Conservation (phyloP, 2,329 filamentous ascomycete species). For the Sporothrix inflata region DNA sequence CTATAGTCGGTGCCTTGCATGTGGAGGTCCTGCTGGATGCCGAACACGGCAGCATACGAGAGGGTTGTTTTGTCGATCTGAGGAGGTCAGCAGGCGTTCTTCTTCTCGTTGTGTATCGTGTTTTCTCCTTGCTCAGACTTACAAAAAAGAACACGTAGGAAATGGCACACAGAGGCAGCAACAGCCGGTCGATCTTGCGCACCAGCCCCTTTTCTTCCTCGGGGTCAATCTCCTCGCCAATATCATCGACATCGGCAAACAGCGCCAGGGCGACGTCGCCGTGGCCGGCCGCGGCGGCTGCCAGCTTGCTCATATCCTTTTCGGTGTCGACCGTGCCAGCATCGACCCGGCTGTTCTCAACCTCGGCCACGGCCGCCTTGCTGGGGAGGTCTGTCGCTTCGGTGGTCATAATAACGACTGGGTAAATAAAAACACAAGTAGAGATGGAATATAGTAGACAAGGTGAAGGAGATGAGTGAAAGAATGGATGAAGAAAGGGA, state of each 20-base stretch:
- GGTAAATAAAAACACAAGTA: not conserved
- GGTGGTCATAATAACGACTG: not conserved
- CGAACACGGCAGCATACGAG: slow-evolving; percentile 67
- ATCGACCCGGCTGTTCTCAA: slow-evolving; percentile 11
- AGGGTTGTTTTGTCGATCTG: slow-evolving; percentile 54
- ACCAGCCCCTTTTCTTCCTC: slow-evolving; percentile 41
- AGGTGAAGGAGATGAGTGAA: not conserved
- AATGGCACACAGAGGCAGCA: slow-evolving; percentile 45
- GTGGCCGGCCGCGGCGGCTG: not conserved
- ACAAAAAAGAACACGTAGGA: slow-evolving; percentile 48
- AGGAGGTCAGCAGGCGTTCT: not conserved
- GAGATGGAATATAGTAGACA: not conserved
- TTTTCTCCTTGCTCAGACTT: slow-evolving; percentile 32
- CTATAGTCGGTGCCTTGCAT: slow-evolving; percentile 62
- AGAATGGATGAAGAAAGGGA: not conserved
- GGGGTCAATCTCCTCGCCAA: slow-evolving; percentile 42
- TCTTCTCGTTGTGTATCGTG: not conserved
- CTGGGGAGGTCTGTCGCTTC: not conserved
- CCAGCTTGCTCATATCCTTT: not conserved
- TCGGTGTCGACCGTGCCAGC: not conserved
- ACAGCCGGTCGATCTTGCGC: slow-evolving; percentile 45
- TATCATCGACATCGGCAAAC: slow-evolving; percentile 9
- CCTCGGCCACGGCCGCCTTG: slow-evolving; percentile 8
- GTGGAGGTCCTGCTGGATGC: slow-evolving; percentile 60
- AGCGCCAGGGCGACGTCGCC: slow-evolving; percentile 20